phyloP scores from a whole-genome alignment of 2,329 filamentous ascomycete species.

The Graphiopsis chlorocephala region DNA sequence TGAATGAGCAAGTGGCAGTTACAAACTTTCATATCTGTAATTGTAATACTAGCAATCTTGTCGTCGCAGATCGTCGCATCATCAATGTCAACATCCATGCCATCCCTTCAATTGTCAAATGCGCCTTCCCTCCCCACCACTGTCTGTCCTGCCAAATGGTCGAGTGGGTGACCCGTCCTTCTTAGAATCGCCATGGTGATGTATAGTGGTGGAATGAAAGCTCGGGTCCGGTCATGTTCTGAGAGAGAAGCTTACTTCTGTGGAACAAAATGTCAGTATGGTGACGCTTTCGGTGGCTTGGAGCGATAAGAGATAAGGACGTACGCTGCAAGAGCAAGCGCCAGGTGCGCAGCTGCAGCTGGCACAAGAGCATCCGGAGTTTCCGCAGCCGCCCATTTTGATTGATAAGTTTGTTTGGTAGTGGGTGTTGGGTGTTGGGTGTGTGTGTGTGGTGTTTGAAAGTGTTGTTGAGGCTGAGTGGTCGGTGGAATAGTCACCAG shows the following conservation, averaged over 20 bases:
- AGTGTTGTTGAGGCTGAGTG: constrained; percentile 10
- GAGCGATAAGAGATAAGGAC: constrained; percentile 6
- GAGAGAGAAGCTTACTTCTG: constrained; percentile 11
- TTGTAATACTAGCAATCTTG: not conserved
- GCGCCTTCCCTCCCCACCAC: not conserved
- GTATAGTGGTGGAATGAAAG: not conserved
- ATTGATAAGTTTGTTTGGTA: constrained; percentile 17
- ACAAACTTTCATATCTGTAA: constrained; percentile 1
- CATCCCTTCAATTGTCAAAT: not conserved
- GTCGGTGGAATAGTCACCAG: not conserved
- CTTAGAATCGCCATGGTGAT: not conserved
- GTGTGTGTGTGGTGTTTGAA: constrained; percentile 3
- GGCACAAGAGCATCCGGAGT: constrained; percentile 32
- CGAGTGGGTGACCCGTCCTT: not conserved
- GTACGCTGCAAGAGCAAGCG: constrained; percentile 30
- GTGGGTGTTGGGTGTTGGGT: constrained; percentile 8
- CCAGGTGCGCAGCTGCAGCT: constrained; percentile 31
- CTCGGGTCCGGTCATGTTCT: not conserved
- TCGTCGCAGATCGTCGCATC: constrained; percentile 10
- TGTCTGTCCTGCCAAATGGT: not conserved
- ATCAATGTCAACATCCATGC: constrained; percentile 4
- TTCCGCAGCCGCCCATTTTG: constrained; percentile 36
- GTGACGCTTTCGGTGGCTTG: not conserved
- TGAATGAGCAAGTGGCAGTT: not conserved
- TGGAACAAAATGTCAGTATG: constrained; percentile 14